A percentile compares a stretch with the other conserved stretches of the same genome.
Evolutionary conservation across 352 stramenopile species (phyloP).

Genomic region (Phytophthora colocasiae): DNA sequence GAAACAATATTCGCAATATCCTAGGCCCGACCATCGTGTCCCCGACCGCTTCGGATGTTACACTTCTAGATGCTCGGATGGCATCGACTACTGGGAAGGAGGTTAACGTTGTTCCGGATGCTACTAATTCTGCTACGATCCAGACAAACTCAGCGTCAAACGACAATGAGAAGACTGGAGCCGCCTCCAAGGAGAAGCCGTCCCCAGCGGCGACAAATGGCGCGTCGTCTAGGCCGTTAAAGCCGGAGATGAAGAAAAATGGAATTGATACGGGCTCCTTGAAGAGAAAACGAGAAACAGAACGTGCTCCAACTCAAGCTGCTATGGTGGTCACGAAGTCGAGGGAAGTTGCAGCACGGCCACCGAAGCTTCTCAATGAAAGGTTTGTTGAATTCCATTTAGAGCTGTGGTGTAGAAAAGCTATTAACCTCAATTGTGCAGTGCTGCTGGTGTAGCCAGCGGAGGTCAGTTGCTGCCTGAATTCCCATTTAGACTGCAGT

Average conservation of each 20-base stretch:
- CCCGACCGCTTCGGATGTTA: constrained; percentile 56
- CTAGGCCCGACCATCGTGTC: constrained; percentile 63
- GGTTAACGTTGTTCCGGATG: constrained; percentile 31
- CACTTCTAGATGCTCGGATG: constrained; percentile 68
- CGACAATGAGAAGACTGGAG: constrained; percentile 6
- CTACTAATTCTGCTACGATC: constrained; percentile 28
- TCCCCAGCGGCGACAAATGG: constrained; percentile 10
- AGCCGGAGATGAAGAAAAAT: constrained; percentile 46
- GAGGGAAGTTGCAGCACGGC: constrained; percentile 61
- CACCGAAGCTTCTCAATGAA: constrained; percentile 61
- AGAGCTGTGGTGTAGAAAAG: neutral
- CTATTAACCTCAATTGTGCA: constrained; percentile 24
- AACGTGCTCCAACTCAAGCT: constrained; percentile 32
- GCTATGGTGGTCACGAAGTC: constrained; percentile 46
- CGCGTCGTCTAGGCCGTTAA: constrained; percentile 16
- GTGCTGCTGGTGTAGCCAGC: constrained; percentile 25
- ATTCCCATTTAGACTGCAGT: constrained; percentile 66
- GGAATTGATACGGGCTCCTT: constrained; percentile 38
- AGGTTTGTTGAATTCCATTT: constrained; percentile 41
- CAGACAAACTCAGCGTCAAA: constrained; percentile 10
- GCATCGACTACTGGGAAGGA: constrained; percentile 36
- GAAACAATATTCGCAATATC: constrained; percentile 87
- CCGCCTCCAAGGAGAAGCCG: constrained; percentile 17
- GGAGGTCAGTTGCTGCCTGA: constrained; percentile 57
- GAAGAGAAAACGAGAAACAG: constrained; percentile 76